Evolutionary conservation across 2,329 filamentous ascomycete species (phyloP).

Genomic region (Colletotrichum kahawae): DNA sequence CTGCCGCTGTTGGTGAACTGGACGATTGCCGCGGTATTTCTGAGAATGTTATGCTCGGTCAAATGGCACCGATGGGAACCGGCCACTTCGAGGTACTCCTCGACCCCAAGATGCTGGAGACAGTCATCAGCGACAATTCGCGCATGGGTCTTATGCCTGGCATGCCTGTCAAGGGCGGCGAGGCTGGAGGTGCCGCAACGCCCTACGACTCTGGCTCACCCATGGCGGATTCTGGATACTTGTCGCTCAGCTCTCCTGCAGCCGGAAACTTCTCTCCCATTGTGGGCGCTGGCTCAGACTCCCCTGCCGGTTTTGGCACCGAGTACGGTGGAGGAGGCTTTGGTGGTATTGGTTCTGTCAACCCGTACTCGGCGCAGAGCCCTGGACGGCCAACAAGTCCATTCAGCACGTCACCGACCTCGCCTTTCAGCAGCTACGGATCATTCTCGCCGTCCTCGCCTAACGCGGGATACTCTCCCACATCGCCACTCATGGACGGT

Average conservation of each 20-base stretch:
- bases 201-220: conserved; percentile 92
- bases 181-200: conserved; percentile 84
- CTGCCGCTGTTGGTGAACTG: conserved; percentile 90
- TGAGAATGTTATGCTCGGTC: conserved; percentile 97
- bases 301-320: conserved; percentile 68
- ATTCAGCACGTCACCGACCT: conserved; percentile 73
- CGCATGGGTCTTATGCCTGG: conserved; percentile 82
- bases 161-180: conserved; percentile 76
- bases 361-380: conserved; percentile 71
- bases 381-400: conserved; percentile 71
- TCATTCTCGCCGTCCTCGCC: conserved; percentile 82
- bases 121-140: conserved; percentile 90
- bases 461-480: conserved; percentile 76
- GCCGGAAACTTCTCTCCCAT: conserved; percentile 78
- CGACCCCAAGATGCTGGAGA: conserved; percentile 94
- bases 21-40: conserved; percentile 98
- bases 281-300: conserved; percentile 74
- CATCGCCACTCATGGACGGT: conserved; percentile 68
- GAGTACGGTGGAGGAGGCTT: conserved; percentile 58
- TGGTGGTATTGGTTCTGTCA: conserved; percentile 57
- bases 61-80: conserved; percentile 96
- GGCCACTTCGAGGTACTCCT: conserved; percentile 94
- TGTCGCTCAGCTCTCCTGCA: conserved; percentile 64
- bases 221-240: conserved; percentile 73
- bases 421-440: conserved; percentile 63